Conservation (phyloP, 2,329 filamentous ascomycete genomes). For the Epichloe bromicola region DNA sequence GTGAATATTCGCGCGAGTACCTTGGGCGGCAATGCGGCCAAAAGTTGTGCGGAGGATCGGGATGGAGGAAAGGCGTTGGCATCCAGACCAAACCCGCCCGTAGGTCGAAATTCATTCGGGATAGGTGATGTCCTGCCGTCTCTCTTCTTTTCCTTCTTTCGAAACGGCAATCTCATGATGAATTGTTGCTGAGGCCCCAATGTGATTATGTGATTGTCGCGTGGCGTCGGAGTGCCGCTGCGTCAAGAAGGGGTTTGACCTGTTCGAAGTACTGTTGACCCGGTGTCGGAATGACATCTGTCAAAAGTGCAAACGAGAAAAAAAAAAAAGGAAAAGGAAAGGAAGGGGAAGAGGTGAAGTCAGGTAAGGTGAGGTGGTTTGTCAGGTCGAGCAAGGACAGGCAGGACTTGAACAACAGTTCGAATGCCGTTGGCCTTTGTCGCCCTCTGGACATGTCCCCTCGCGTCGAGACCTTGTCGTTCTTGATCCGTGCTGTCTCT, state of each 20-base stretch:
- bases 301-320: too few species aligned
- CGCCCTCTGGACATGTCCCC: too few species aligned
- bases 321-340: too few species aligned
- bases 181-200: background rate
- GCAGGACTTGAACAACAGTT: too few species aligned
- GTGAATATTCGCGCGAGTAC: slow-evolving; percentile 67
- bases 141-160: slow-evolving; percentile 26
- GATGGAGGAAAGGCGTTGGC: slow-evolving; percentile 24
- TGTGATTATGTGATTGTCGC: background rate
- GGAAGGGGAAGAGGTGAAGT: too few species aligned
- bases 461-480: background rate
- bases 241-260: too few species aligned
- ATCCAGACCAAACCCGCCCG: slow-evolving; percentile 10
- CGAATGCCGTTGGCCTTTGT: background rate
- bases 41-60: slow-evolving; percentile 26
- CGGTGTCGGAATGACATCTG: background rate
- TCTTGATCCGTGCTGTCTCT: background rate
- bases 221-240: too few species aligned
- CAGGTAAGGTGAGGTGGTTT: too few species aligned
- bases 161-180: slow-evolving; percentile 24
- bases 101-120: slow-evolving; percentile 18
- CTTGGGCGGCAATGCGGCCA: slow-evolving; percentile 48
- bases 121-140: slow-evolving; percentile 11
- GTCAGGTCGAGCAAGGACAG: too few species aligned
- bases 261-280: background rate